Base-by-base conservation (phyloP, 106 monocot species). In the Vanilla planifolia region DNA sequence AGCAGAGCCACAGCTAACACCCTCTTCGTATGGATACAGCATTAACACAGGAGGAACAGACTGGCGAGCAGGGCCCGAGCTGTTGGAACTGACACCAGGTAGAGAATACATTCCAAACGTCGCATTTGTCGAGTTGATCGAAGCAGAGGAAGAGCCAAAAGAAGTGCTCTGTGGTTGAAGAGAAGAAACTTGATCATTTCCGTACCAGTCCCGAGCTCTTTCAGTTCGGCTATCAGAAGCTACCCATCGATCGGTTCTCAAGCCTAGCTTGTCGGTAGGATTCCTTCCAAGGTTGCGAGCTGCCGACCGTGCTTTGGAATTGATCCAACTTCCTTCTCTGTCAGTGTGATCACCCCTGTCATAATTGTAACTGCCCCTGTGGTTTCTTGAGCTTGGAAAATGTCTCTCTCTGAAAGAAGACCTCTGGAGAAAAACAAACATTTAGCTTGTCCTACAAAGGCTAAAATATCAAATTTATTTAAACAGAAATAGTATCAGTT, bases 261-360 rank as follows among this genome's bases (percentile, higher is more conserved):
- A 35, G 63, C 16, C 68, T 27, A 58, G 41, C 64, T 71, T 80
- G 27, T 86, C 80, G 25, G 59, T 16, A 16, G 67, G 71, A 22
- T 48, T 61, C 37, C 80, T 74, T 1, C 64, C 70, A 52, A 71
- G 76, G 59, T 34, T 71, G 24, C 79, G 76, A 15, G 36, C 63
- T 33, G 57, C 33, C 36, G 66, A 55, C 61, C 79, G 53, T 35
- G 73, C 67, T 59, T 88, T 88, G 21, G 79, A 52, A 14, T n/a
- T 77, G 37, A 79, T 72, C 93, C 79, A 82, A 37, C 69, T 79
- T 48, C 69, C 82, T 73, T 82, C 82, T 75, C 75, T 87, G 41
- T 76, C 72, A 23, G 22, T 40, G 27, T 69, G 67, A 35, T 87
- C 82, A 48, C 43, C 30, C 20, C 72, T 53, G 44, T 76, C 79